Base-by-base conservation (phyloP, 306 rosid genomes). In the Begonia peltatifolia region DNA sequence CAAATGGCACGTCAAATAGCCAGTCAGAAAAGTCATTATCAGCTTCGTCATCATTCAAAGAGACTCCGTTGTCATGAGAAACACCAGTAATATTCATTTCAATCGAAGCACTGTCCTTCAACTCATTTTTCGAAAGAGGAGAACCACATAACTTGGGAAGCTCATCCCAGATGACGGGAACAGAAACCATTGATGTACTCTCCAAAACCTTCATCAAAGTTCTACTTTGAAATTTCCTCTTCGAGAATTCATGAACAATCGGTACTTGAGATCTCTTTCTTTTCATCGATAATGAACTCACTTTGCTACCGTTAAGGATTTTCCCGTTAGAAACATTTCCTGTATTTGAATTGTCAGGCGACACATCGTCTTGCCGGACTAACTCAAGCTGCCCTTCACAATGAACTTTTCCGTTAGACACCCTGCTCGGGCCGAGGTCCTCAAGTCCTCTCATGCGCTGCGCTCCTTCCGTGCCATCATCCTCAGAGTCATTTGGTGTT, bases 401-500 rank as follows among this genome's bases (percentile, higher is more conserved):
- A n/a, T n/a, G n/a, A n/a, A n/a, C n/a, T n/a, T n/a, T n/a, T n/a
- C n/a, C n/a, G n/a, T n/a, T n/a, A n/a, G n/a, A n/a, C n/a, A n/a
- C n/a, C n/a, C n/a, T n/a, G n/a, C n/a, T n/a, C n/a, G n/a, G n/a
- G n/a, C n/a, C n/a, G n/a, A 67, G 70, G 68, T 92, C 99, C 66
- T 77, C 87, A 60, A 92, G 99, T 68, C 96, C 99, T 77, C 82
- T 83, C 99, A 92, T 92, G 58, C 94, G 78, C 76, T 81, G 81
- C 43, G 85, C 84, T 49, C 97, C 94, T 77, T 85, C 94, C 13
- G 80, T 80, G 65, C 95, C 95, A 60, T 90, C 97, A 60, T 92
- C 96, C 80, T 92, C 99, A 0, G 99, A 92, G 77, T 92, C 99
- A 77, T 86, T 83, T 48, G 96, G 99, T 52, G 99, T 92, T 79